Evolutionary conservation across 2,329 filamentous ascomycete species (phyloP), one percentile per base, ranked within the genome.

Genomic region (Podosphaera aphanis): DNA sequence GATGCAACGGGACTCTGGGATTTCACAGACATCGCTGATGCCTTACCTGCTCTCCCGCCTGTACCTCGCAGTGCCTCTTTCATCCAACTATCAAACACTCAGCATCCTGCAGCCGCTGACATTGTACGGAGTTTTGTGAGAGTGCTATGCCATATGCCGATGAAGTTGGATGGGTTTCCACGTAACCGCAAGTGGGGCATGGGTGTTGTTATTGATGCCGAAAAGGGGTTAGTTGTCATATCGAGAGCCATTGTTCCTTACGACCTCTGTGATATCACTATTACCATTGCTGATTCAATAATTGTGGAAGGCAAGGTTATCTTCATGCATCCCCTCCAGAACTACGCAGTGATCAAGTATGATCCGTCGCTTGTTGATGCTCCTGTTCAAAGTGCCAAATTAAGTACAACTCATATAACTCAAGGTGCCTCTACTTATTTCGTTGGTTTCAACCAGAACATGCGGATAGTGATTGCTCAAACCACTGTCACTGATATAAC

Each of bases 121-220:
- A 74, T 98, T 50, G 83, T 98, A 35, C 79, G 83, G 53, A 94
- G 86, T 59, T 95, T 98, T 59, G 88, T 98, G 21, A 80, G 90
- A 35, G 81, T 98, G 46, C 79, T 83, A 51, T 93, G 86, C 55
- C 82, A 79, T 20, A 88, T 98, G 79, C 90, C 90, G 0, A 67
- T 98, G 50, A 95, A 95, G 67, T 71, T 98, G 8, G 90, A 98
- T 60, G 90, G 90, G n/a, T 98, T 93, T 60, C 92, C 90, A 5
- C 83, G 90, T 61, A 84, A 90, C 53, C 73, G 85, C 43, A 90
- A 93, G 63, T 90, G 85, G 65, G 90, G 90, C 0, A 94, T 93
- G 69, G 90, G 90, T 35, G 66, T 98, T 33, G 88, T 98, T n/a
- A 83, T 98, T 50, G 90, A 98, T 62, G 90, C 92, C 0, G 84